A percentile compares a stretch with the other conserved stretches of the same genome.
These are phyloP conservation scores for Cylindrotheca fusiformis DNA, from an alignment of 108 stramenopile species.

Conservation along the genomic window DNA sequence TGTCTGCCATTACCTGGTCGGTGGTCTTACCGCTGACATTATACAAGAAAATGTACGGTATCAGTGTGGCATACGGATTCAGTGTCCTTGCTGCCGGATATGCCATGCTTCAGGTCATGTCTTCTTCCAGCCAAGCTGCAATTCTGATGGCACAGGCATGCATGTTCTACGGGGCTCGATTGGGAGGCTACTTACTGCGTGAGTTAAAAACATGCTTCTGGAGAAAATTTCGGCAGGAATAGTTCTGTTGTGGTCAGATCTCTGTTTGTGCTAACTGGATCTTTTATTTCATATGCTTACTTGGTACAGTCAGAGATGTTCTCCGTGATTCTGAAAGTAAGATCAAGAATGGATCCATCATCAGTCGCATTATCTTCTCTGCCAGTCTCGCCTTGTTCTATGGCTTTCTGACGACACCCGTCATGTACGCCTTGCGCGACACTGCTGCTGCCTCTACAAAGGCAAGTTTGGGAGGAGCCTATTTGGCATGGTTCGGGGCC, in stretches of 20 bases:
- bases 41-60: constrained; percentile 31
- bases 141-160: neutral
- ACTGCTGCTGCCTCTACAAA: neutral
- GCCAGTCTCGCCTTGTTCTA: constrained; percentile 30
- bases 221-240: constrained; percentile 20
- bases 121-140: neutral
- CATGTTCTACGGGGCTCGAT: constrained; percentile 41
- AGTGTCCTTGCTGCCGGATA: constrained; percentile 27
- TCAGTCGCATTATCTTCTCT: constrained; percentile 30
- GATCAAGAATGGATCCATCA: constrained; percentile 6
- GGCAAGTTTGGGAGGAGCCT: neutral
- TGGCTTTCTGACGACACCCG: constrained; percentile 29
- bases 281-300: no score
- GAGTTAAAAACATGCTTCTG: neutral
- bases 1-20: constrained; percentile 21
- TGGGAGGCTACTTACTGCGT: constrained; percentile 29
- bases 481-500: constrained; percentile 34
- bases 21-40: constrained; percentile 35
- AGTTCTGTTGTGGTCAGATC: neutral
- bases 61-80: constrained; percentile 41
- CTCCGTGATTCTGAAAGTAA: neutral
- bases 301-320: neutral
- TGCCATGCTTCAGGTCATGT: constrained; percentile 13
- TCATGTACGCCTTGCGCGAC: constrained; percentile 25
- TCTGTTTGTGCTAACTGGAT: no score